These are phyloP conservation scores for Backusella mclennaniae DNA, from an alignment of 192 early-diverging fungal genomes.

Conservation along the genomic window DNA sequence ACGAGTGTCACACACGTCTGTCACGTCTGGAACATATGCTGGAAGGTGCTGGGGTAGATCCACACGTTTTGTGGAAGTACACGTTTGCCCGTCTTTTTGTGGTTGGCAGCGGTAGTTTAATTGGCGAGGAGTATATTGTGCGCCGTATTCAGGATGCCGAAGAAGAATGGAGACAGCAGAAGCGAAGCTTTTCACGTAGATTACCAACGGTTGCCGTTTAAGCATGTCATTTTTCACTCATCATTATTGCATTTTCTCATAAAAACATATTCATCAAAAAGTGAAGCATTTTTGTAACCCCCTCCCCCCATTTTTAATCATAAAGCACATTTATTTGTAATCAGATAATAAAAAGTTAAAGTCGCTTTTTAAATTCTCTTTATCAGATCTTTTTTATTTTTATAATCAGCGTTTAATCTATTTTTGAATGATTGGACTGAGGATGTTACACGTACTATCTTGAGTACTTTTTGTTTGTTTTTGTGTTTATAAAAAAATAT, in stretches of 20 bases:
- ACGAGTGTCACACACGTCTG: conserved; percentile 28
- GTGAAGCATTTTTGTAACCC: neutral
- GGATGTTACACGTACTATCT: neutral
- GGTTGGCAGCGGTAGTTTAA: conserved; percentile 21
- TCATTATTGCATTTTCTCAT: neutral
- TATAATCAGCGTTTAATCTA: neutral
- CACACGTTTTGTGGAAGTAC: conserved; percentile 36
- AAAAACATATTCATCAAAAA: neutral
- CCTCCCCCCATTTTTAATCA: neutral
- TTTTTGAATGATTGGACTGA: neutral
- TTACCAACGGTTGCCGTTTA: neutral
- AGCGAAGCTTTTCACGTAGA: neutral
- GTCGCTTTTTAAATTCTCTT: neutral
- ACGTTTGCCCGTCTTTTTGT: conserved; percentile 32
- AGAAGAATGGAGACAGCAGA: conserved; percentile 30
- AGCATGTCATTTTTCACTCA: neutral
- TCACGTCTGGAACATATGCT: conserved; percentile 23
- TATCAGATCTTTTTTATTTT: conserved; percentile 1
- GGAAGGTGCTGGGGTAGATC: conserved; percentile 29
- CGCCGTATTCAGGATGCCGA: conserved; percentile 28
- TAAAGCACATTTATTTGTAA: conserved; percentile 2
- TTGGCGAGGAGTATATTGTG: conserved; percentile 35
- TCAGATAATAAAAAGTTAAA: neutral
- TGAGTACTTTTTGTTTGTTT: neutral
- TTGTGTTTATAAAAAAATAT: neutral